Conservation (phyloP, 2,329 filamentous ascomycete species). For the Tolypocladium endophyticum region DNA sequence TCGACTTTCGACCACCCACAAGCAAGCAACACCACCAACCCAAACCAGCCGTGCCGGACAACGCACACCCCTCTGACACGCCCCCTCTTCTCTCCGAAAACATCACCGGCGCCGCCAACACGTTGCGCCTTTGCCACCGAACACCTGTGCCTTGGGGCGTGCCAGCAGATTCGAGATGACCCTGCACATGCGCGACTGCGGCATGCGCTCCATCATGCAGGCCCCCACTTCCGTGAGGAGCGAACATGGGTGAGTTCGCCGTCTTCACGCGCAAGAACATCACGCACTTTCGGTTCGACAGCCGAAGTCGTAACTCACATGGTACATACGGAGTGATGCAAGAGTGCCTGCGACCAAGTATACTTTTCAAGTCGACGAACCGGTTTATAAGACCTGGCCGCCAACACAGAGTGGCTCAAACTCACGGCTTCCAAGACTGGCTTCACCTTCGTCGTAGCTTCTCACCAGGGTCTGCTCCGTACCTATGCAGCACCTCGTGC, state of each 20-base stretch:
- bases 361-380: no score
- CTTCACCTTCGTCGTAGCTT: no score
- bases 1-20: background rate
- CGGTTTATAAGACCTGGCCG: no score
- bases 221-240: background rate
- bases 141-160: background rate
- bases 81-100: background rate
- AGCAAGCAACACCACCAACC: background rate
- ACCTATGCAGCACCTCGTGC: no score
- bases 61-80: background rate
- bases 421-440: no score
- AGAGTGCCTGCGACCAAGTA: no score
- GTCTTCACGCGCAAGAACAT: background rate
- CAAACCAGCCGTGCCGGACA: background rate
- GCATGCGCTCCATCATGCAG: background rate
- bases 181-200: background rate
- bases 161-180: background rate
- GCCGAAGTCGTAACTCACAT: background rate
- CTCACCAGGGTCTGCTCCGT: no score
- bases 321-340: no score
- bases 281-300: background rate
- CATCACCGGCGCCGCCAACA: background rate
- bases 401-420: no score
- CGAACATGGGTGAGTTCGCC: background rate
- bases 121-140: background rate